Evolutionary conservation across 345 rosid genomes (phyloP).

Genomic region (Gossypium rotundifolium): DNA sequence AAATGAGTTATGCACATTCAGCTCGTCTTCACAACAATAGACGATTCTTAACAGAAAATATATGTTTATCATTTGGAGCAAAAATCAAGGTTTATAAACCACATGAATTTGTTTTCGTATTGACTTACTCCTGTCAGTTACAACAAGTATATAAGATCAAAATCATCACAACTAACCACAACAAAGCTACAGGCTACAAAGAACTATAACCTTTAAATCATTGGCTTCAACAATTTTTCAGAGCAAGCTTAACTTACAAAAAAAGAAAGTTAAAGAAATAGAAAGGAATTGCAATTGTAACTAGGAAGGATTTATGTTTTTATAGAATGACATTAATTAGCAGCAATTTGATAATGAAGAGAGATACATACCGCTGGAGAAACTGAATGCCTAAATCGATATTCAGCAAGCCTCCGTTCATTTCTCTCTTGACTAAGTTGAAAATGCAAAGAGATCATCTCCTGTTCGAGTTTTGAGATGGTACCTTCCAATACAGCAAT

Average conservation of each 20-base stretch:
- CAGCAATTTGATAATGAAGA: constrained; percentile 18
- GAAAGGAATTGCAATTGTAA: background rate
- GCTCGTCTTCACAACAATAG: background rate
- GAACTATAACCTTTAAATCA: background rate
- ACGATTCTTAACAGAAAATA: background rate
- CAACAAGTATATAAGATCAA: background rate
- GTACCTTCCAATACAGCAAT: constrained; percentile 60
- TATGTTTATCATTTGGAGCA: background rate
- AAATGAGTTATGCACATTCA: background rate
- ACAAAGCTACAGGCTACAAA: background rate
- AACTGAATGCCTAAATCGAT: constrained; percentile 53
- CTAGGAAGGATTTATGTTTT: background rate
- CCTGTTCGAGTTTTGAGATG: constrained; percentile 68
- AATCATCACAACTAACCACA: background rate
- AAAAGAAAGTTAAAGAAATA: background rate
- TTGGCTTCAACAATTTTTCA: background rate
- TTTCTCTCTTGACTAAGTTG: constrained; percentile 92
- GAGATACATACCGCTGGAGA: constrained; percentile 40
- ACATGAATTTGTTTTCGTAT: background rate
- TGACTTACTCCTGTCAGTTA: background rate
- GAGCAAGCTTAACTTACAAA: no score
- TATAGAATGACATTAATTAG: constrained; percentile 17
- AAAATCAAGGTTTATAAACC: background rate
- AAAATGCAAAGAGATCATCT: constrained; percentile 77
- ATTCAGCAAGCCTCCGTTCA: constrained; percentile 79